Conservation (phyloP, 306 rosid species). For the Gleditsia sinensis region DNA sequence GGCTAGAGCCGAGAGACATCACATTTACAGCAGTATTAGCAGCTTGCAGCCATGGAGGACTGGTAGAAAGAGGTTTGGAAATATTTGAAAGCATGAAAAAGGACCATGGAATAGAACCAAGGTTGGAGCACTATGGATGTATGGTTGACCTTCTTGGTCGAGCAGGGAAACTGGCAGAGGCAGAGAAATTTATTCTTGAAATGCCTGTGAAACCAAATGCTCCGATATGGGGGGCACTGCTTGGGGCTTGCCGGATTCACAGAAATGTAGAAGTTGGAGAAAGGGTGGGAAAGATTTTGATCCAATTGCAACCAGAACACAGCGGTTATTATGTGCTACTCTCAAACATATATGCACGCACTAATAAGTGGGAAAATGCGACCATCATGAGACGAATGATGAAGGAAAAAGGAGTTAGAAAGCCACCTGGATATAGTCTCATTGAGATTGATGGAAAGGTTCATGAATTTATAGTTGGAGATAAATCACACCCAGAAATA, state of each 20-base stretch:
- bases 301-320: slow-evolving; percentile 50
- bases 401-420: slow-evolving; percentile 48
- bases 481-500: slow-evolving; percentile 52
- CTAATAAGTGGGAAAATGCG: slow-evolving; percentile 50
- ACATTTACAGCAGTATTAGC: slow-evolving; percentile 51
- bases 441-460: slow-evolving; percentile 53
- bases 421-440: slow-evolving; percentile 46
- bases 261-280: slow-evolving; percentile 43
- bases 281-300: slow-evolving; percentile 52
- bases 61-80: slow-evolving; percentile 39
- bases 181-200: slow-evolving; percentile 50
- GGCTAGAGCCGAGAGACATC: slow-evolving; percentile 43
- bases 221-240: slow-evolving; percentile 53
- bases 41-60: slow-evolving; percentile 51
- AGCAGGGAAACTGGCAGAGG: slow-evolving; percentile 50
- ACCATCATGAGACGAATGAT: slow-evolving; percentile 40
- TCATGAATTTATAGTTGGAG: slow-evolving; percentile 45
- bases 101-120: slow-evolving; percentile 39
- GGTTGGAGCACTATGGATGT: slow-evolving; percentile 58
- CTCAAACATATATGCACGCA: slow-evolving; percentile 48
- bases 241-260: slow-evolving; percentile 54
- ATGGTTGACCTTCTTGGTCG: slow-evolving; percentile 54
- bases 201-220: slow-evolving; percentile 55
- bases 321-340: slow-evolving; percentile 53
- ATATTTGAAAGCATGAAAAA: slow-evolving; percentile 46